These are phyloP conservation scores for Dimargaris cristalligena DNA, from an alignment of 192 early-diverging fungal species.

Conservation along the genomic window DNA sequence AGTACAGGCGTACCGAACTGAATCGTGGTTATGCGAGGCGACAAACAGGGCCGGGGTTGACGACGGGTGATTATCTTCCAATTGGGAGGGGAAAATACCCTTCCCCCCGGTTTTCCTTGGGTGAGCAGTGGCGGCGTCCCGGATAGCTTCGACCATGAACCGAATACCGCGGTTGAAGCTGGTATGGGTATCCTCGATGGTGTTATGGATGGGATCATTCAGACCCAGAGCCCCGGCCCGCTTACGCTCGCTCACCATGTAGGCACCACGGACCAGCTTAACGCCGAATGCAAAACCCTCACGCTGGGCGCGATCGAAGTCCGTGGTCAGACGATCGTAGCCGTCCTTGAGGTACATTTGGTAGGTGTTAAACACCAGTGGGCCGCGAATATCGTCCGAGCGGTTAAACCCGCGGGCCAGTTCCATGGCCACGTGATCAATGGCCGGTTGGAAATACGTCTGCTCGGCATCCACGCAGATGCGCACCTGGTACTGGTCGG, in stretches of 20 bases:
- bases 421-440: conserved; percentile 64
- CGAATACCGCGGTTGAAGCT: conserved; percentile 65
- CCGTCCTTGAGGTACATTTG: conserved; percentile 84
- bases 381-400: conserved; percentile 17
- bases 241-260: conserved; percentile 58
- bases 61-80: not conserved
- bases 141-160: conserved; percentile 45
- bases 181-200: conserved; percentile 61
- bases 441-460: conserved; percentile 80
- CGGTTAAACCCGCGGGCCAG: conserved; percentile 57
- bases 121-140: conserved; percentile 15
- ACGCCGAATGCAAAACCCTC: conserved; percentile 60
- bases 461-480: conserved; percentile 90
- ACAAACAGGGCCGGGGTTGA: conserved; percentile 49
- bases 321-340: conserved; percentile 37
- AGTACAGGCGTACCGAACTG: conserved; percentile 40
- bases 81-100: too few species aligned
- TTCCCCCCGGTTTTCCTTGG: conserved; percentile 13
- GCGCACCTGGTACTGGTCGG: conserved; percentile 41
- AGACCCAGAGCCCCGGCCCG: conserved; percentile 51
- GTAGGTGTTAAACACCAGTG: conserved; percentile 84
- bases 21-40: conserved; percentile 79
- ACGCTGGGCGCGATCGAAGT: conserved; percentile 46
- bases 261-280: conserved; percentile 81
- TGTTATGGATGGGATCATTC: conserved; percentile 65